phyloP scores from a whole-genome alignment of 1,284 basidiomycete genomes.

The Leccinum subspadiceum region DNA sequence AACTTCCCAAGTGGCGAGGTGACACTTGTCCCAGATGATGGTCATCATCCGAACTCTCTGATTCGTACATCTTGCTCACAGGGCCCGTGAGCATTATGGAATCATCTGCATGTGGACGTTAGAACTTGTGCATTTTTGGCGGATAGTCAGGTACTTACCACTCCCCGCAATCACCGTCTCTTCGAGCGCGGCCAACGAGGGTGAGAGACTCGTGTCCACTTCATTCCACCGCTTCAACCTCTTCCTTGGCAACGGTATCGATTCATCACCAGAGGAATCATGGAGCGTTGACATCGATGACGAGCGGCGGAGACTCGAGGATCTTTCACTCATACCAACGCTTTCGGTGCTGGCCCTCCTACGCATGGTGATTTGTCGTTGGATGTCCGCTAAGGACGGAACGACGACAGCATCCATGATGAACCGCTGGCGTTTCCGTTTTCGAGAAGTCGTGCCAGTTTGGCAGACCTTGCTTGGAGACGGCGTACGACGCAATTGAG shows the following conservation, averaged over 20 bases:
- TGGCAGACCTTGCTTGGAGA: slow-evolving; percentile 7
- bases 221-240: slow-evolving; percentile 27
- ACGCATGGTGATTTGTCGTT: slow-evolving; percentile 16
- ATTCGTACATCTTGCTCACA: slow-evolving; percentile 1
- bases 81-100: slow-evolving; percentile 39
- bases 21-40: slow-evolving; percentile 63
- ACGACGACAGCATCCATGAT: slow-evolving; percentile 58
- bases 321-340: neutral
- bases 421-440: slow-evolving; percentile 47
- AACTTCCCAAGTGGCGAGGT: slow-evolving; percentile 56
- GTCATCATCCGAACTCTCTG: slow-evolving; percentile 55
- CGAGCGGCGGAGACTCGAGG: slow-evolving; percentile 26
- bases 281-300: slow-evolving; percentile 25
- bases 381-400: slow-evolving; percentile 37
- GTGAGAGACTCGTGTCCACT: slow-evolving; percentile 21
- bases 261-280: slow-evolving; percentile 18
- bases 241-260: slow-evolving; percentile 15
- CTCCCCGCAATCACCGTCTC: slow-evolving; percentile 40
- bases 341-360: slow-evolving; percentile 26
- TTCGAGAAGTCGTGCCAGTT: slow-evolving; percentile 14
- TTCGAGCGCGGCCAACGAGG: slow-evolving; percentile 33
- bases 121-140: slow-evolving; percentile 3
- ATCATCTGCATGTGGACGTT: slow-evolving; percentile 36
- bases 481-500: neutral
- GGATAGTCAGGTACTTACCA: slow-evolving; percentile 35